phyloP scores from a whole-genome alignment of 306 rosid species.

The Dalbergia oliveri region DNA sequence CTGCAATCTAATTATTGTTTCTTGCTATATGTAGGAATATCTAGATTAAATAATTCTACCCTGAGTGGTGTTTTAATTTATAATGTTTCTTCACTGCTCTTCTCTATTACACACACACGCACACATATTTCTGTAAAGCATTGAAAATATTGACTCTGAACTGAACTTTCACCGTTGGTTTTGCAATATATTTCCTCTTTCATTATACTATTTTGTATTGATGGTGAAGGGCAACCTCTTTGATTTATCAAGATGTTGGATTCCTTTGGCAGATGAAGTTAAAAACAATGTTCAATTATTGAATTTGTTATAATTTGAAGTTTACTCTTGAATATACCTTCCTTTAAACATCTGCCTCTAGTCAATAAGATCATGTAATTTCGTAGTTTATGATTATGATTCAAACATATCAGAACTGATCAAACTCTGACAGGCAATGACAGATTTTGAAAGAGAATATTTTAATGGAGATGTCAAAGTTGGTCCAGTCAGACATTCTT shows the following conservation, averaged over 20 bases:
- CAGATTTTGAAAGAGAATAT: conserved; percentile 88
- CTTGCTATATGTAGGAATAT: conserved; percentile 25
- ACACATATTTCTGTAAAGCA: not conserved
- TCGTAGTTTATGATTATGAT: conserved; percentile 42
- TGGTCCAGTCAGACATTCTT: conserved; percentile 57
- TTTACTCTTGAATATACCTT: conserved; percentile 27
- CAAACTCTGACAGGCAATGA: conserved; percentile 91
- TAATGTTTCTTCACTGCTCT: conserved; percentile 26
- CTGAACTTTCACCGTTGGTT: conserved; percentile 22
- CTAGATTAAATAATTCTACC: not conserved
- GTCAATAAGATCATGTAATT: conserved; percentile 37
- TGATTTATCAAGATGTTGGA: no score
- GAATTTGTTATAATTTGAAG: conserved; percentile 31
- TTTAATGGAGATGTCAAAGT: conserved; percentile 65
- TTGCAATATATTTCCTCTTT: conserved; percentile 17
- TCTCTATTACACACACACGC: not conserved
- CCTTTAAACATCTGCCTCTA: not conserved
- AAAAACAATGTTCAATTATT: conserved; percentile 15
- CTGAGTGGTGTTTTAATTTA: conserved; percentile 18
- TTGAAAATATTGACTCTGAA: conserved; percentile 7
- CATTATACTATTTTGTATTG: not conserved
- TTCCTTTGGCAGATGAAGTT: no score
- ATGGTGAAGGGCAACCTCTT: conserved; percentile 23
- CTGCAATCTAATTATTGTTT: no score
- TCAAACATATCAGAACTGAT: conserved; percentile 82